A percentile compares a stretch with the other conserved stretches of the same genome.
These are phyloP conservation scores for Geotrichum aggregatum DNA, from an alignment of 1,139 yeast species.

Conservation along the genomic window DNA sequence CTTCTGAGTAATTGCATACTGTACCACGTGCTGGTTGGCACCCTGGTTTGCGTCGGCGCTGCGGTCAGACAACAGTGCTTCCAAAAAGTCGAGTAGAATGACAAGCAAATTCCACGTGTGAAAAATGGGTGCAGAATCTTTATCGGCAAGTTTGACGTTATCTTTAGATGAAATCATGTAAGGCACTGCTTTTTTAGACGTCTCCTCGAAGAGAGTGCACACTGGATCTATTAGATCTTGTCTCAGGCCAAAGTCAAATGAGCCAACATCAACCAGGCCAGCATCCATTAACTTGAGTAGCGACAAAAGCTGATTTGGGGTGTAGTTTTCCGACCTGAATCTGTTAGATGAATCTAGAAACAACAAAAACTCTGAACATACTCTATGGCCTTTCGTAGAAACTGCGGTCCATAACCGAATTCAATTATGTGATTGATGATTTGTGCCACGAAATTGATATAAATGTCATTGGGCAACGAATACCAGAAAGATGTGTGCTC, in stretches of 20 bases:
- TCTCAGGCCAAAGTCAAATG: constrained; percentile 7
- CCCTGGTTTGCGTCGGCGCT: constrained; percentile 16
- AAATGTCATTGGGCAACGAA: constrained; percentile 20
- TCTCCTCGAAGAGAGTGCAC: constrained; percentile 14
- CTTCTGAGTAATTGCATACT: constrained; percentile 9
- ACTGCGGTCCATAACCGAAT: constrained; percentile 21
- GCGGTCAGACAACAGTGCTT: constrained; percentile 18
- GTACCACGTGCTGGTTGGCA: constrained; percentile 5
- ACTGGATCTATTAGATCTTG: constrained; percentile 13
- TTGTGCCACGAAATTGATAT: constrained; percentile 18
- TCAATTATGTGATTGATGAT: constrained; percentile 20
- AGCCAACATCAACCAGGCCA: constrained; percentile 10
- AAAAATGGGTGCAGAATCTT: constrained; percentile 18
- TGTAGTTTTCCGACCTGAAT: constrained; percentile 8
- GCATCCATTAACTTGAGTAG: constrained; percentile 29
- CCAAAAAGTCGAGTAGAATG: constrained; percentile 12
- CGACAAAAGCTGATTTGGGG: constrained; percentile 24
- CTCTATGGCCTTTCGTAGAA: constrained; percentile 20
- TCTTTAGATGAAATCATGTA: constrained; percentile 11
- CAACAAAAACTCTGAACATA: constrained; percentile 3
- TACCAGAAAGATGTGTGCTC: constrained; percentile 26
- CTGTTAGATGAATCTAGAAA: neutral
- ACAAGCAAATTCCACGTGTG: constrained; percentile 17
- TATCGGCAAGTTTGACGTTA: neutral
- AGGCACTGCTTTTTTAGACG: constrained; percentile 17